Evolutionary conservation across 1,139 yeast species (phyloP).

Genomic region (Pichia kudriavzevii): DNA sequence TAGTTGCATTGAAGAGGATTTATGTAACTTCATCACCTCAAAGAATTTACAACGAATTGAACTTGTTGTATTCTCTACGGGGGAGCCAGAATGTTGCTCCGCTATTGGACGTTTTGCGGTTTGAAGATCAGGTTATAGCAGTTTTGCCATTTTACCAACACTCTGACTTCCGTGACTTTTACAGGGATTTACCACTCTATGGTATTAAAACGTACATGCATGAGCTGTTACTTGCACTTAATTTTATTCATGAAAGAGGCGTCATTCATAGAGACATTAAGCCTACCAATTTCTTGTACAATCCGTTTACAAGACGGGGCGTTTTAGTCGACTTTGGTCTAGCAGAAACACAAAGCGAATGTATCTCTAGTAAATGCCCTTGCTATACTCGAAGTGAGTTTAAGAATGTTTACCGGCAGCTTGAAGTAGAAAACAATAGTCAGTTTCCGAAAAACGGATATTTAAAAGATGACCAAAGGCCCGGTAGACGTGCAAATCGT

Average conservation of each 20-base stretch:
- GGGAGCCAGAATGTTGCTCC: constrained; percentile 82
- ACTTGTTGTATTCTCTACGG: constrained; percentile 57
- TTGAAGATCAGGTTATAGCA: constrained; percentile 87
- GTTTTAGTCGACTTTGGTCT: constrained; percentile 89
- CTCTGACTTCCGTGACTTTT: constrained; percentile 82
- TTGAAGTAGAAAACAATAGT: constrained; percentile 7
- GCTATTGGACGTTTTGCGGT: constrained; percentile 74
- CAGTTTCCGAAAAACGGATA: constrained; percentile 48
- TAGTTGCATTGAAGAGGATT: constrained; percentile 87
- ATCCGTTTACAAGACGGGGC: constrained; percentile 68
- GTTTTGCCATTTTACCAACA: constrained; percentile 89
- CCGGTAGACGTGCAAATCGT: constrained; percentile 89
- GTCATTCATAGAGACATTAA: constrained; percentile 86
- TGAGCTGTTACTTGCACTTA: constrained; percentile 70
- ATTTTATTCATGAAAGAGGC: constrained; percentile 65
- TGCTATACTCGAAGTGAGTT: constrained; percentile 26
- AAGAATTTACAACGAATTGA: constrained; percentile 81
- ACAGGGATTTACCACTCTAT: constrained; percentile 65
- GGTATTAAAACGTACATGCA: constrained; percentile 78
- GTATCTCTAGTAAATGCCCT: constrained; percentile 21
- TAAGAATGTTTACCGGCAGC: constrained; percentile 13
- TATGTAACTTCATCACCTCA: constrained; percentile 94
- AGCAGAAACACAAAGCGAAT: constrained; percentile 46
- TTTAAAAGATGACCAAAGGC: constrained; percentile 74
- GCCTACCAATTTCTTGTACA: constrained; percentile 82